Conservation (phyloP, 345 rosid genomes). For the Dipteronia dyeriana region DNA sequence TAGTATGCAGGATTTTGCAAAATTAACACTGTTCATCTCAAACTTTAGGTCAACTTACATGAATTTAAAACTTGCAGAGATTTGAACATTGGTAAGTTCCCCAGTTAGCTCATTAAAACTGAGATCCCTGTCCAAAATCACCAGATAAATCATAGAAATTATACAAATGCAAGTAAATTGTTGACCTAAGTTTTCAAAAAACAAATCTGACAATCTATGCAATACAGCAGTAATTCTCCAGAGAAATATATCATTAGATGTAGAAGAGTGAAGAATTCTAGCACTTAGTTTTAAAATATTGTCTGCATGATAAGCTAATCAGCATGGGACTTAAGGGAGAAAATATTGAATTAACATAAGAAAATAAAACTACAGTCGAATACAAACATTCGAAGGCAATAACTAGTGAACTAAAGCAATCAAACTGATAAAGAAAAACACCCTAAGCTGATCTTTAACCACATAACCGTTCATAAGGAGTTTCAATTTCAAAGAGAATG, state of each 20-base stretch:
- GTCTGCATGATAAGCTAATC: not conserved
- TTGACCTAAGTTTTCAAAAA: not conserved
- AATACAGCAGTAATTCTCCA: not conserved
- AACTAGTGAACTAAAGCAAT: not conserved
- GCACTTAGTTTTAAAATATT: not conserved
- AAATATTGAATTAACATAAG: not conserved
- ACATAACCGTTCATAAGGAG: not conserved
- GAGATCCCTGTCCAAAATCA: conserved; percentile 33
- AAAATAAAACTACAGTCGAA: not conserved
- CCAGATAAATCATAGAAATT: not conserved
- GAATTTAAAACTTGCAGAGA: conserved; percentile 18
- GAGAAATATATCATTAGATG: not conserved
- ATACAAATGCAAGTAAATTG: not conserved
- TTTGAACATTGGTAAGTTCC: conserved; percentile 18
- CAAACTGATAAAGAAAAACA: not conserved
- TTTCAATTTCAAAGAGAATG: not conserved
- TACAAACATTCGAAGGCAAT: not conserved
- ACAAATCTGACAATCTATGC: not conserved
- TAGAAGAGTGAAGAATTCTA: not conserved
- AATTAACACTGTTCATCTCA: not conserved
- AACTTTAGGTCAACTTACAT: conserved; percentile 17
- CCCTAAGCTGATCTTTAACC: not conserved
- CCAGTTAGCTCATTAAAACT: conserved; percentile 31
- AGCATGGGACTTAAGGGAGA: not conserved
- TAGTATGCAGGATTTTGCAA: not conserved